Base-by-base conservation (phyloP, 2,329 filamentous ascomycete genomes). In the Fusarium begoniae region DNA sequence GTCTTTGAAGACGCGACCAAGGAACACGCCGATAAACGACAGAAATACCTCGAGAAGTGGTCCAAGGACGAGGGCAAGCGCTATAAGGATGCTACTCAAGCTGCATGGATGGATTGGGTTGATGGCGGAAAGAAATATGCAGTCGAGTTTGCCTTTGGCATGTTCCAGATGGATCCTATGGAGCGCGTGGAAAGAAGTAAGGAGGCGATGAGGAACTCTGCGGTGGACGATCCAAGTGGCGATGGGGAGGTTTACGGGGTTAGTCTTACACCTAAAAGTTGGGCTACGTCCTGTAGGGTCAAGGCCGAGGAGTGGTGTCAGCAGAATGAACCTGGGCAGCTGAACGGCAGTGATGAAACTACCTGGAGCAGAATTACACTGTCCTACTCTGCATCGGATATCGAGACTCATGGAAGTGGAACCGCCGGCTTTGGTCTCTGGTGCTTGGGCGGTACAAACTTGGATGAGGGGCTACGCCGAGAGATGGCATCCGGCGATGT, bases 61-160 rank as follows among this genome's bases (percentile, higher is more conserved):
- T 22, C 2, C 26, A 37, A 41, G 17, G 2, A 11, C 3, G 18
- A 40, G 2, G 20, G 24, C 2, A 28, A 40, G 18, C 3, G 2
- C 18, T 60, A 40, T 2, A 41, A 8, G 2, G 3, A 37, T 13
- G 28, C 15, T 6, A 8, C 41, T 17, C 57, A 60, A 32, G 20
- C 17, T 32, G 57, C 26, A 9, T 60, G 32, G 32, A 60, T 60
- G 44, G 57, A 51, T 3, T 60, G 35, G 57, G 22, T 51, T 8
- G 12, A 22, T 10, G 20, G 24, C 5, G 57, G 44, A 8, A 30
- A 20, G 22, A 60, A 60, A 22, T 4, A 5, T 12, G 22, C 17
- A 0, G 57, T 60, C 2, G 57, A 60, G 1, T 22, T 17, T 11
- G 4, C 6, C 17, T 41, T 60, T 32, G 26, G 44, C 17, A 5